Percentiles rank a stretch among this genome's conserved stretches.
phyloP scores from a whole-genome alignment of 441 rosid genomes.

The Adansonia gregorii region DNA sequence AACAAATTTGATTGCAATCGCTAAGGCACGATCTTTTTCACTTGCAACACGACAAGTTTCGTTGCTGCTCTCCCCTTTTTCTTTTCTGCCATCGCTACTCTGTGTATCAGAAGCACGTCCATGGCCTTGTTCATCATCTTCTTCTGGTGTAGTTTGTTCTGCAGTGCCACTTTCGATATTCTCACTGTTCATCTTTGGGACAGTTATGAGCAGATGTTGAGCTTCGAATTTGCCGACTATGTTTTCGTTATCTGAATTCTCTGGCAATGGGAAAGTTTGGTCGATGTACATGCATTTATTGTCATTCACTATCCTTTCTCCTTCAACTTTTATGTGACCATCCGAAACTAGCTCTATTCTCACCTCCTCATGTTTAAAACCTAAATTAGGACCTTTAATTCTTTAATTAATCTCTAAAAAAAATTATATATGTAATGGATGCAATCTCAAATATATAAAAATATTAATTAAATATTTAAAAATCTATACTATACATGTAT shows the following conservation, averaged over 20 bases:
- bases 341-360: conserved; percentile 38
- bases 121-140: background rate
- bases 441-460: no score
- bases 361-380: conserved; percentile 46
- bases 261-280: conserved; percentile 39
- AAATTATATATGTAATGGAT: no score
- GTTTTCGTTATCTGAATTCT: conserved; percentile 36
- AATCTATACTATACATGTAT: no score
- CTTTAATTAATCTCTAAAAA: no score
- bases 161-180: background rate
- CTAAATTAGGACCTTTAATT: conserved; percentile 25
- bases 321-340: conserved; percentile 38
- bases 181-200: conserved; percentile 35
- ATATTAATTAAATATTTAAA: no score
- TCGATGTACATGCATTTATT: conserved; percentile 37
- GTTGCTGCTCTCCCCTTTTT: conserved; percentile 25
- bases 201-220: conserved; percentile 41
- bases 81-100: background rate
- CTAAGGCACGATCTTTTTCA: background rate
- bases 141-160: background rate
- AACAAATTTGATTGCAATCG: conserved; percentile 32
- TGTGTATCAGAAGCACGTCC: background rate
- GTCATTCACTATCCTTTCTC: conserved; percentile 42
- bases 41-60: conserved; percentile 2
- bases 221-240: conserved; percentile 36